phyloP scores from a whole-genome alignment of 2,329 filamentous ascomycete species.

The Alternaria atra region DNA sequence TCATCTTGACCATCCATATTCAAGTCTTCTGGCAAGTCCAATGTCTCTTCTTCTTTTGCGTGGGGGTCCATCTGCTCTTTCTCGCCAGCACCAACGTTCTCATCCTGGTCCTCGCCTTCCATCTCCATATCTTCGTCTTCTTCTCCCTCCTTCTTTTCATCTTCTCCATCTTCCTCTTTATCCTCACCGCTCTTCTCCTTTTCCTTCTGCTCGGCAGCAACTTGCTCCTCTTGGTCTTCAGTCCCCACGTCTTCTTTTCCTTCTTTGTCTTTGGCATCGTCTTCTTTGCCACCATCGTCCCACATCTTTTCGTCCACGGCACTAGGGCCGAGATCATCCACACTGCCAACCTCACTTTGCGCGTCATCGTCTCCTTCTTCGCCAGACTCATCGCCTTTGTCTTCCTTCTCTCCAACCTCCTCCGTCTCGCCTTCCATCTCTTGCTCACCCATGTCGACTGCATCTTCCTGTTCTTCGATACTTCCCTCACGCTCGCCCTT shows the following conservation, averaged over 20 bases:
- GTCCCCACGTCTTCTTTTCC: constrained; percentile 66
- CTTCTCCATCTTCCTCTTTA: constrained; percentile 67
- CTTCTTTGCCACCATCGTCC: constrained; percentile 83
- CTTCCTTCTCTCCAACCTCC: constrained; percentile 63
- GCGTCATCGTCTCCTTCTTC: constrained; percentile 67
- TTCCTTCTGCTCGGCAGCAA: constrained; percentile 59
- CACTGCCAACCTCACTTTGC: constrained; percentile 89
- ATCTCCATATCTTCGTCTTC: constrained; percentile 63
- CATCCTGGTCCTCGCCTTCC: constrained; percentile 68
- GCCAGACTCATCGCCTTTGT: constrained; percentile 65
- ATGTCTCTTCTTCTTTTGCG: constrained; percentile 79
- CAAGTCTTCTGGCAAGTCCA: constrained; percentile 89
- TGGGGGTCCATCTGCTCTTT: constrained; percentile 75
- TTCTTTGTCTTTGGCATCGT: constrained; percentile 83
- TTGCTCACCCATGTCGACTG: constrained; percentile 90
- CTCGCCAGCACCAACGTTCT: constrained; percentile 72
- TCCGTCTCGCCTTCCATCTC: constrained; percentile 88
- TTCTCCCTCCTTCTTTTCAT: constrained; percentile 67
- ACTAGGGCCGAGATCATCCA: constrained; percentile 87
- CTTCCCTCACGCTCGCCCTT: constrained; percentile 68
- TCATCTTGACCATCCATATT: constrained; percentile 75
- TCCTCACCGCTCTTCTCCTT: constrained; percentile 64
- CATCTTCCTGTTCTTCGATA: constrained; percentile 82
- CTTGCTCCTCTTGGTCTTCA: constrained; percentile 58
- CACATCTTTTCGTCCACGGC: constrained; percentile 99